Evolutionary conservation across 2,329 filamentous ascomycete species (phyloP).

Genomic region (Talaromyces rugulosus): DNA sequence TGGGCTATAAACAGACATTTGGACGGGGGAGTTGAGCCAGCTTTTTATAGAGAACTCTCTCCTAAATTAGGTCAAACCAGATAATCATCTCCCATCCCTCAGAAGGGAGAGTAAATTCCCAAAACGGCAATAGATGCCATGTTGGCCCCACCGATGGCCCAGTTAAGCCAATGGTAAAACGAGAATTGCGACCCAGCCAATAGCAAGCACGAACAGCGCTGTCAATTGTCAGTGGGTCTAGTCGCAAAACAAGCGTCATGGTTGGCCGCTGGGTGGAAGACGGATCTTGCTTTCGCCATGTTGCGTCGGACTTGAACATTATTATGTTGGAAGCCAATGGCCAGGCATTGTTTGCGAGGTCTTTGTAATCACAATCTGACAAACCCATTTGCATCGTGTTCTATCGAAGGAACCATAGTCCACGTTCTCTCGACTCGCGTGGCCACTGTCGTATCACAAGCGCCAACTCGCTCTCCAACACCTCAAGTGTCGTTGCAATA

Average conservation of each 20-base stretch:
- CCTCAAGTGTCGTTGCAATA: too few species aligned
- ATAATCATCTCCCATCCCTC: too few species aligned
- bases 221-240: neutral
- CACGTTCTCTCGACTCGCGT: neutral
- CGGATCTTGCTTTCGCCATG: too few species aligned
- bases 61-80: too few species aligned
- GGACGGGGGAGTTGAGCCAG: neutral
- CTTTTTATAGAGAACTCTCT: neutral
- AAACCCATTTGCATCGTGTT: too few species aligned
- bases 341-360: too few species aligned
- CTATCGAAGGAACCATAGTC: too few species aligned
- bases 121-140: neutral
- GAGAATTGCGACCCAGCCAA: neutral
- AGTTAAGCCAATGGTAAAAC: neutral
- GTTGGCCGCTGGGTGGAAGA: neutral
- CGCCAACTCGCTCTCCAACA: too few species aligned
- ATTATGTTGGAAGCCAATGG: too few species aligned
- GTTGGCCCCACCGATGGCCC: neutral
- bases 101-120: neutral
- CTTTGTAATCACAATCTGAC: too few species aligned
- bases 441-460: neutral
- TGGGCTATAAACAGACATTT: neutral
- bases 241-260: neutral
- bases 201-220: neutral
- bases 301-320: too few species aligned